Conservation (phyloP, 495 filamentous ascomycete species). For the Penicillium ochrochloron region DNA sequence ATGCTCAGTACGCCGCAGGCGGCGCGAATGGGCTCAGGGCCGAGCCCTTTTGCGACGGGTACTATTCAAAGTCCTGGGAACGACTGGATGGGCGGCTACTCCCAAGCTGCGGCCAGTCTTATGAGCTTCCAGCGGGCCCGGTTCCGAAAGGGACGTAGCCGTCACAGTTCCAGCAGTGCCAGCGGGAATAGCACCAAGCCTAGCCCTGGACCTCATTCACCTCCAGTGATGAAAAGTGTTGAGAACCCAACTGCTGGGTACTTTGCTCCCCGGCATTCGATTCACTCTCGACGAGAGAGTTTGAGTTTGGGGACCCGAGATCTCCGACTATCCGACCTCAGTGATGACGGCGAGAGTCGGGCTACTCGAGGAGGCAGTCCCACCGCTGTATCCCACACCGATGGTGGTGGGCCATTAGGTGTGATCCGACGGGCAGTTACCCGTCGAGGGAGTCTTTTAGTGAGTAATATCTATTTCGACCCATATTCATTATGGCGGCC, state of each 20-base stretch:
- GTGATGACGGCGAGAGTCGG: conserved; percentile 71
- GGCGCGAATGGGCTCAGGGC: conserved; percentile 41
- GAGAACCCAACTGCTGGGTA: conserved; percentile 54
- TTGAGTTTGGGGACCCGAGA: conserved; percentile 86
- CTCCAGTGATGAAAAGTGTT: conserved; percentile 66
- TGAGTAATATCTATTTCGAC: conserved; percentile 44
- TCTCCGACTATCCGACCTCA: conserved; percentile 81
- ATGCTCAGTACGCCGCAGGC: conserved; percentile 65
- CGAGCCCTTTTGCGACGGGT: conserved; percentile 52
- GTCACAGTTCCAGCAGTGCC: conserved; percentile 71
- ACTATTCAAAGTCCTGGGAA: conserved; percentile 53
- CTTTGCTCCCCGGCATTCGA: conserved; percentile 49
- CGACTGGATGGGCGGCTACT: conserved; percentile 64
- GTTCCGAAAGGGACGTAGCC: conserved; percentile 57
- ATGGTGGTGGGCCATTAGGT: conserved; percentile 46
- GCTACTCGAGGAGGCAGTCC: conserved; percentile 51
- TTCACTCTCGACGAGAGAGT: conserved; percentile 74
- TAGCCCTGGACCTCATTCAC: conserved; percentile 66
- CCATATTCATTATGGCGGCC: background rate
- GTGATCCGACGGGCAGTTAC: conserved; percentile 74
- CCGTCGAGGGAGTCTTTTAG: conserved; percentile 83
- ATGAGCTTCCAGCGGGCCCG: conserved; percentile 76
- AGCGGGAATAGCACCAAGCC: conserved; percentile 72
- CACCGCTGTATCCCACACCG: conserved; percentile 41
- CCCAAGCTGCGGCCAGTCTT: conserved; percentile 70